Conservation (phyloP, 2,329 filamentous ascomycete genomes). For the Tolypocladium cylindrosporum region DNA sequence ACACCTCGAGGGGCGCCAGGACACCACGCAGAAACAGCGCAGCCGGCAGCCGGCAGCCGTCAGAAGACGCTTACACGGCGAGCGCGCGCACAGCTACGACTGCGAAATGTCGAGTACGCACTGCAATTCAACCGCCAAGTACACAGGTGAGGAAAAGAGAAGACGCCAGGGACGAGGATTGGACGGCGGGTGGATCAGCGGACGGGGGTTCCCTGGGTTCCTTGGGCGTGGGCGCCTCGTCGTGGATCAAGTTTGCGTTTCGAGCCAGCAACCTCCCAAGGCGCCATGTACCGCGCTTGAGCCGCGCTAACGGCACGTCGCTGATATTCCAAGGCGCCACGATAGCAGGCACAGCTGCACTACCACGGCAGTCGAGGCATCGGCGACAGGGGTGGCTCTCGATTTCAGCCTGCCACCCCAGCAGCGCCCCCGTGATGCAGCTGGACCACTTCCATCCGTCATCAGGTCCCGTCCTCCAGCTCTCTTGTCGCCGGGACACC, state of each 20-base stretch:
- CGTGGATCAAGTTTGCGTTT: slow-evolving; percentile 3
- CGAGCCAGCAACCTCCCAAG: not conserved
- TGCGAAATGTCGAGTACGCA: not conserved
- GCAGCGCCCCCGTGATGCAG: slow-evolving; percentile 4
- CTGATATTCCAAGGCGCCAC: not conserved
- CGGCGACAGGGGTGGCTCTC: not conserved
- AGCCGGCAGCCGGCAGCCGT: not conserved
- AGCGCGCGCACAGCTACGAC: not conserved
- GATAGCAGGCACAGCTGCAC: not conserved
- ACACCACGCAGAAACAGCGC: not conserved
- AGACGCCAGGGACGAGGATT: not conserved
- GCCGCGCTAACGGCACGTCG: not conserved
- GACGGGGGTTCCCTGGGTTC: not conserved
- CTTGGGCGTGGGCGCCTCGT: not conserved
- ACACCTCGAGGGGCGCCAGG: not conserved
- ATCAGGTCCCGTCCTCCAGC: not conserved
- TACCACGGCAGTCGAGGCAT: slow-evolving; percentile 2
- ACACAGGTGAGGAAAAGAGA: not conserved
- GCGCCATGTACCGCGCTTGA: not conserved
- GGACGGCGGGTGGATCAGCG: not conserved
- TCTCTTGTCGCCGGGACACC: not conserved
- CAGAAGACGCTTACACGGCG: not conserved
- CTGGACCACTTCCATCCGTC: not conserved
- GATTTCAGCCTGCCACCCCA: not conserved
- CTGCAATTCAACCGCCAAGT: not conserved